Percentiles rank a stretch among this genome's conserved stretches.
These are phyloP conservation scores for Cryomyces antarcticus DNA, from an alignment of 495 filamentous ascomycete species.

Conservation along the genomic window DNA sequence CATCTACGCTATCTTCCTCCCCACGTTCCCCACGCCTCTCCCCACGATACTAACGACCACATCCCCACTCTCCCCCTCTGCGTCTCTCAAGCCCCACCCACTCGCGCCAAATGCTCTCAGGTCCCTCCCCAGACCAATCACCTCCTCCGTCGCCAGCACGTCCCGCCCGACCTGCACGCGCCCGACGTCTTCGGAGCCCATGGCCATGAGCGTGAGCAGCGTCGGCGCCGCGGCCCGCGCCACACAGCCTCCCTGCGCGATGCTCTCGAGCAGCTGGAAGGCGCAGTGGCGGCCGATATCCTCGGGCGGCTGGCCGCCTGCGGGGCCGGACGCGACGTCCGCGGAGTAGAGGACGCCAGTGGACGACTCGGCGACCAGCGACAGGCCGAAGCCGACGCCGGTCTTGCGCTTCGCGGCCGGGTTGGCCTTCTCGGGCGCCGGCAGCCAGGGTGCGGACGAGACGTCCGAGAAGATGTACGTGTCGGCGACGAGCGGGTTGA, in stretches of 20 bases:
- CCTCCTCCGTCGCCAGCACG: slow-evolving; percentile 56
- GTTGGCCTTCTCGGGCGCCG: slow-evolving; percentile 36
- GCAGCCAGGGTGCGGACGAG: slow-evolving; percentile 49
- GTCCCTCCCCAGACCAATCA: slow-evolving; percentile 64
- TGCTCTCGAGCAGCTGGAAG: slow-evolving; percentile 66
- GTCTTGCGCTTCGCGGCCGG: slow-evolving; percentile 42
- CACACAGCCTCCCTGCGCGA: slow-evolving; percentile 67
- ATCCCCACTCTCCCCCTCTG: slow-evolving; percentile 37
- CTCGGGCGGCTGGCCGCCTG: slow-evolving; percentile 67
- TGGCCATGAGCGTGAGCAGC: slow-evolving; percentile 79
- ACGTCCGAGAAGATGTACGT: slow-evolving; percentile 71
- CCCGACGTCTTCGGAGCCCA: slow-evolving; percentile 68
- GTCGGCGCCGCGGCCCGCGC: slow-evolving; percentile 44
- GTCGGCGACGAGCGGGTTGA: slow-evolving; percentile 71
- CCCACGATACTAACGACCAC: slow-evolving; percentile 84
- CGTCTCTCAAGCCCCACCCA: slow-evolving; percentile 73
- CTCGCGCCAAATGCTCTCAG: slow-evolving; percentile 65
- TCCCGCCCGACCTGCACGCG: slow-evolving; percentile 46
- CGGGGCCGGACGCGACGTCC: slow-evolving; percentile 61
- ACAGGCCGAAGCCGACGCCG: slow-evolving; percentile 77
- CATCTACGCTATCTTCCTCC: slow-evolving; percentile 67
- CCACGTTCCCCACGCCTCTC: slow-evolving; percentile 85
- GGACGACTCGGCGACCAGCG: slow-evolving; percentile 76
- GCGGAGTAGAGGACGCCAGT: slow-evolving; percentile 70
- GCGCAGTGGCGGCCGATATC: slow-evolving; percentile 78